Base-by-base conservation (phyloP, 2,329 filamentous ascomycete species). In the Phaeosphaeria sp. region DNA sequence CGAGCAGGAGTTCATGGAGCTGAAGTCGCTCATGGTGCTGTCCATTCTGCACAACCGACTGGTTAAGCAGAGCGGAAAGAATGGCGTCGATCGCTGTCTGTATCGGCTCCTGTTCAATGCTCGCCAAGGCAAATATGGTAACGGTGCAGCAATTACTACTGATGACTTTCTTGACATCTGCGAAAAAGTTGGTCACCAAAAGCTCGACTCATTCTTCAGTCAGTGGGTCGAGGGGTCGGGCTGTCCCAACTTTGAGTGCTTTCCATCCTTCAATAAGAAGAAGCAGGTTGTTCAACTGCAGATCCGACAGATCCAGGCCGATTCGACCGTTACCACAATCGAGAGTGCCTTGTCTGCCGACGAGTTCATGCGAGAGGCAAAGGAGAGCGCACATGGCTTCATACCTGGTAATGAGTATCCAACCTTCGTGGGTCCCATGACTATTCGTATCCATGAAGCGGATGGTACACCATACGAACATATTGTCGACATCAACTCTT, bases 401-500 rank as follows among this genome's bases (percentile, higher is more conserved):
- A 88, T 87, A 56, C 85, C 88, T 17, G 89, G 88, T 15, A 85
- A 87, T 52, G 80, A 92, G 17, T 91, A 92, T 63, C 86, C 88
- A n/a, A 85, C 92, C 1, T 98, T 98, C 70, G 95, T 93, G 50
- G 95, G 95, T 0, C 94, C 95, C 0, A 97, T 99, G 91, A 99
- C 95, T 0, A 94, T 99, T 62, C 86, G 95, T 30, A 97, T 99
- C 61, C 95, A 99, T 78, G 95, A 99, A 80, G 95, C 95, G 22
- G 96, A 99, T 72, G 95, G 95, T 9, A 98, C 95, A 0, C 95
- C 95, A 2, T 99, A 99, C 72, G 95, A 99, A 74, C 95, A 99
- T 73, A 97, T 97, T 61, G 89, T 98, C 30, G 92, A 97, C 69
- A 96, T 99, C 73, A 93, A 93, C 59, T 93, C 97, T 66, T 89